Base-by-base conservation (phyloP, 2,329 filamentous ascomycete species). In the Ciborinia camelliae region DNA sequence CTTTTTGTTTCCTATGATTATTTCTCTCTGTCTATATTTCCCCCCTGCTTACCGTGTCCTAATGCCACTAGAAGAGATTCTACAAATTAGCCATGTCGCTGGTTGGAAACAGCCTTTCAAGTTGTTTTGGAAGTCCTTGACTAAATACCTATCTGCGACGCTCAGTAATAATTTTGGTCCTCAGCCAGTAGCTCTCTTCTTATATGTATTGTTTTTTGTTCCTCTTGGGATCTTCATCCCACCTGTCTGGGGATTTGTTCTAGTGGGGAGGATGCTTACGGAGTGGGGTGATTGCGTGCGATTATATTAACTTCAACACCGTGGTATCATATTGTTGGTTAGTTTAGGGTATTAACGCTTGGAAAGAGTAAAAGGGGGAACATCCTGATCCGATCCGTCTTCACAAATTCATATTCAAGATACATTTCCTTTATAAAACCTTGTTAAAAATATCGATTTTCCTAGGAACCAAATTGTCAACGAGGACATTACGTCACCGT, bases 151-250 rank as follows among this genome's bases (percentile, higher is more conserved):
- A 23, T 5, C 4, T 6, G n/a, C 12, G 45, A 2, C 2, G 45
- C 5, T 8, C 7, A 7, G 2, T 47, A 9, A 4, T 28, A 28
- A 28, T 8, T 15, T 15, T 23, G 10, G 12, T 28, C n/a, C 20
- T 23, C 14, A 26, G 3, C 35, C 12, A 15, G 10, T 12, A 39
- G 3, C 4, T 7, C 0, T 1, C 23, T 3, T 30, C 4, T 8
- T 41, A 6, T 41, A n/a, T 43, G 23, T 4, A 18, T n/a, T 55
- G n/a, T 37, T 26, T 14, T 41, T 55, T n/a, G 2, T 30, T 14
- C 53, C 53, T 30, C 53, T 55, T 4, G 37, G 37, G 18, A 55
- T 43, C n/a, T 55, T 55, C 18, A 43, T 55, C 20, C 37, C 53
- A 2, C 37, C 15, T 43, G 5, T 55, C n/a, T 55, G 53, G 53